phyloP scores from a whole-genome alignment of 2,329 filamentous ascomycete genomes.

The Amauroascus niger region DNA sequence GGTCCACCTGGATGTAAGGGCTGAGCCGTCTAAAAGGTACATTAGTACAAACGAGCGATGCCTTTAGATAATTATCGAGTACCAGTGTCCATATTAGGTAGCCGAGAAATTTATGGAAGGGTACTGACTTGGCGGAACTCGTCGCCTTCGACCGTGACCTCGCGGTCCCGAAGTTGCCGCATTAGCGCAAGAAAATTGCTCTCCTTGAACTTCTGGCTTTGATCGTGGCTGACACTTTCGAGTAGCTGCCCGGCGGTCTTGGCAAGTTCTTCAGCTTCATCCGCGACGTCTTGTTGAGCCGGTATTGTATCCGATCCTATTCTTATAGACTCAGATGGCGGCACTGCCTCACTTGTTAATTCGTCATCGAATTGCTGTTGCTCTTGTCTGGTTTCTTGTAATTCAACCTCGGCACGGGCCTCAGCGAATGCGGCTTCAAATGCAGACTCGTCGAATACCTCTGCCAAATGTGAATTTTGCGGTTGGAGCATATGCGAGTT shows the following conservation, averaged over 20 bases:
- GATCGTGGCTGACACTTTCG: slow-evolving; percentile 57
- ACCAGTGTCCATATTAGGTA: slow-evolving; percentile 27
- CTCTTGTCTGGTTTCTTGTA: slow-evolving; percentile 21
- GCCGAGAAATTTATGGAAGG: slow-evolving; percentile 33
- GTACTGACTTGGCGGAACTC: slow-evolving; percentile 42
- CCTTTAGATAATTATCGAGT: slow-evolving; percentile 23
- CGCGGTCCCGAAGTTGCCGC: slow-evolving; percentile 60
- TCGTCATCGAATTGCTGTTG: slow-evolving; percentile 12
- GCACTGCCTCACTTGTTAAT: neutral
- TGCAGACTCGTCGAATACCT: slow-evolving; percentile 37
- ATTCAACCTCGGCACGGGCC: slow-evolving; percentile 31
- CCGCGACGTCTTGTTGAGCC: slow-evolving; percentile 27
- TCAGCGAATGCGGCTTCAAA: slow-evolving; percentile 40
- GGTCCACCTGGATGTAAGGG: slow-evolving; percentile 40
- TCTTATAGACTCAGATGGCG: slow-evolving; percentile 23
- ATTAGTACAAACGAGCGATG: slow-evolving; percentile 30
- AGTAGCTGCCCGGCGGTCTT: slow-evolving; percentile 62
- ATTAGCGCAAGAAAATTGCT: slow-evolving; percentile 69
- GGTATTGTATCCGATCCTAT: slow-evolving; percentile 39
- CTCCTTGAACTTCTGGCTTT: slow-evolving; percentile 64
- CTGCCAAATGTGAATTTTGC: slow-evolving; percentile 27
- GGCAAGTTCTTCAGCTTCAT: slow-evolving; percentile 58
- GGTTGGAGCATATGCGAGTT: slow-evolving; percentile 14
- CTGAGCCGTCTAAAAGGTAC: slow-evolving; percentile 29
- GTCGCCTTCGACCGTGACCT: slow-evolving; percentile 64